phyloP scores from a whole-genome alignment of 139 green algal species.

The Chloropicon primus region DNA sequence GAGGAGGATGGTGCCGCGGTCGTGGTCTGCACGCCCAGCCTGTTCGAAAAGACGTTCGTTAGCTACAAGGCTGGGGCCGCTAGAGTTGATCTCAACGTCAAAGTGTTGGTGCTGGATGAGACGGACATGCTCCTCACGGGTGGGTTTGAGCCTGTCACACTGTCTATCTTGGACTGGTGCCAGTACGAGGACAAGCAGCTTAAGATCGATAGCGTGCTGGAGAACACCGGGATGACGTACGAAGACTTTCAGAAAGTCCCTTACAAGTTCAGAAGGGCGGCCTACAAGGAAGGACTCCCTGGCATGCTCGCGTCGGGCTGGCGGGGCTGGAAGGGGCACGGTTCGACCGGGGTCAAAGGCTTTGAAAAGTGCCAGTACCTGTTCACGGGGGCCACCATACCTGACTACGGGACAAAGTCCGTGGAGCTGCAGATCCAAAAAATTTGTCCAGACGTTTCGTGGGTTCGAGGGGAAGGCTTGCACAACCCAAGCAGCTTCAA shows the following conservation, averaged over 20 bases:
- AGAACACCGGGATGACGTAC: not conserved
- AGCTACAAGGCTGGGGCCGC: not conserved
- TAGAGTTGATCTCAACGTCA: not conserved
- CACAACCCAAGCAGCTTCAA: not conserved
- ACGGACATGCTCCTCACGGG: constrained; percentile 79
- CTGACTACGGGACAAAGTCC: constrained; percentile 35
- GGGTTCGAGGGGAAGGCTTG: constrained; percentile 36
- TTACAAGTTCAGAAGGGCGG: not conserved
- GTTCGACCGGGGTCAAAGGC: too few species aligned
- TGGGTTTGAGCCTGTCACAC: constrained; percentile 28
- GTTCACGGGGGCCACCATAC: constrained; percentile 87
- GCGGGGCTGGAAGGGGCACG: not conserved
- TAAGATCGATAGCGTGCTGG: constrained; percentile 3
- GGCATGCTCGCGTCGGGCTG: not conserved
- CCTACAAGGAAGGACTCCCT: not conserved
- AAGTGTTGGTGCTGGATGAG: constrained; percentile 78
- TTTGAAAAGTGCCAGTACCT: constrained; percentile 57
- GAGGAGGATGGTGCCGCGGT: constrained; percentile 41
- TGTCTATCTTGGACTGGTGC: not conserved
- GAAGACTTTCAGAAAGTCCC: not conserved
- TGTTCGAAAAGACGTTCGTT: not conserved
- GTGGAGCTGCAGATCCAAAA: constrained; percentile 42
- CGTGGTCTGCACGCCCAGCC: constrained; percentile 51
- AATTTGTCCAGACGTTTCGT: constrained; percentile 42
- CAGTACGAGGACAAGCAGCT: not conserved